Percentiles rank a stretch among this genome's conserved stretches.
Evolutionary conservation across 176 grass and related monocot species (phyloP).

Genomic region (Oryza glaberrima): DNA sequence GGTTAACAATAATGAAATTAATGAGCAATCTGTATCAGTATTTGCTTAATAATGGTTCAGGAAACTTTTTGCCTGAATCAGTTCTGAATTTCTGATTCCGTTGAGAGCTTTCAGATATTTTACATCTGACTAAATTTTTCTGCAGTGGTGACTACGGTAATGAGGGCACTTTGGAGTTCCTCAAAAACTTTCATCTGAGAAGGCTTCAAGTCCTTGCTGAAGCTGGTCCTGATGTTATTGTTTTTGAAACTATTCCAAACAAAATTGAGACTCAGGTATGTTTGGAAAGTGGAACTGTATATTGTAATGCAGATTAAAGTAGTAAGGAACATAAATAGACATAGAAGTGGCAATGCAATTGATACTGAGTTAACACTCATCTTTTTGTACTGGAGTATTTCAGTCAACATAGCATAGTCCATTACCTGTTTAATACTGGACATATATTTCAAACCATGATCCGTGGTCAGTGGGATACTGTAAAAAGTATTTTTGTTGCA

Average conservation of each 20-base stretch:
- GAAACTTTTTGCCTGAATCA: background rate
- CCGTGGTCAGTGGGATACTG: background rate
- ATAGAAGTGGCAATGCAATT: background rate
- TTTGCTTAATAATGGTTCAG: background rate
- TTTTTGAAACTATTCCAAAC: slow-evolving; percentile 90
- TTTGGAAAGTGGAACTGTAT: background rate
- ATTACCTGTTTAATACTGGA: background rate
- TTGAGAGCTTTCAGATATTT: slow-evolving; percentile 7
- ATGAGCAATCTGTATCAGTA: background rate
- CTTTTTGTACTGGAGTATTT: background rate
- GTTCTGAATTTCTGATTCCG: slow-evolving; percentile 2
- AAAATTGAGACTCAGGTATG: slow-evolving; percentile 89
- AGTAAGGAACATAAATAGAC: background rate
- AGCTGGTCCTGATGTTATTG: slow-evolving; percentile 76
- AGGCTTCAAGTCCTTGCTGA: slow-evolving; percentile 78
- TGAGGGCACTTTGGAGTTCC: slow-evolving; percentile 54
- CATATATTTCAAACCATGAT: background rate
- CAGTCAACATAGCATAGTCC: background rate
- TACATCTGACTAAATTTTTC: slow-evolving; percentile 20
- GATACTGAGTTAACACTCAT: background rate
- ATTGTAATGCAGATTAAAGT: slow-evolving; percentile 1
- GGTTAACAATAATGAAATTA: background rate
- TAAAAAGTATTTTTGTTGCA: background rate
- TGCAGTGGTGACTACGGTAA: slow-evolving; percentile 82
- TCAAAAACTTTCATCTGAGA: slow-evolving; percentile 79